These are phyloP conservation scores for Ascochyta pisi DNA, from an alignment of 2,329 filamentous ascomycete genomes.

Conservation along the genomic window DNA sequence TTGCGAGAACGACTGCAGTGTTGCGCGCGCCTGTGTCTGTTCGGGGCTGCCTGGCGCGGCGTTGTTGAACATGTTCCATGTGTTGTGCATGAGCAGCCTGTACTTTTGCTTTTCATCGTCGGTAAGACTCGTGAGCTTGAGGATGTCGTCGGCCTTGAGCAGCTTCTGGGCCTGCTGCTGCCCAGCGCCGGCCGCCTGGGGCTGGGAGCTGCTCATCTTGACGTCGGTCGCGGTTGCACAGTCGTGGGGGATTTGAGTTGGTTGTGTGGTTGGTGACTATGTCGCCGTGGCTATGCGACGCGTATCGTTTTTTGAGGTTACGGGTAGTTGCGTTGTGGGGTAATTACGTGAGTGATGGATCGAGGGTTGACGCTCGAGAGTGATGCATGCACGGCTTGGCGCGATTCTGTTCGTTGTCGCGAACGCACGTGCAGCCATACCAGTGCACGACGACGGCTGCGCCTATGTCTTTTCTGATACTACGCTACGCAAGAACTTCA, in stretches of 20 bases:
- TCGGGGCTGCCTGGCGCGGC: conserved; percentile 58
- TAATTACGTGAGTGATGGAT: conserved; percentile 4
- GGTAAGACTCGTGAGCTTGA: conserved; percentile 51
- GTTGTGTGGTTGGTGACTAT: neutral
- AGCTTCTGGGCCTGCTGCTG: conserved; percentile 30
- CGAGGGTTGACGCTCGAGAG: conserved; percentile 13
- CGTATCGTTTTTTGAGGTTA: neutral
- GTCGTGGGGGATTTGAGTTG: conserved; percentile 1
- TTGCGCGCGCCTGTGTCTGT: conserved; percentile 58
- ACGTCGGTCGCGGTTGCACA: conserved; percentile 19
- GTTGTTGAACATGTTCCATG: conserved; percentile 61
- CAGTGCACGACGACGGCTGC: neutral
- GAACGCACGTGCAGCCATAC: conserved; percentile 26
- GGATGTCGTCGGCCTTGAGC: conserved; percentile 45
- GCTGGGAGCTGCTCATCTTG: conserved; percentile 45
- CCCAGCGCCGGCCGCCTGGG: conserved; percentile 33
- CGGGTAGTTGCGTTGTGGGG: neutral
- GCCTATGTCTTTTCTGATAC: neutral
- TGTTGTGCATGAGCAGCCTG: conserved; percentile 59
- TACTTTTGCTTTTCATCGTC: conserved; percentile 64
- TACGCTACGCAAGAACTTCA: neutral
- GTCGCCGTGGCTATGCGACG: conserved; percentile 9
- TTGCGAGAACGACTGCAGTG: conserved; percentile 59
- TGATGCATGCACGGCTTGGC: conserved; percentile 19
- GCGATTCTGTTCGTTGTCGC: conserved; percentile 16